Base-by-base conservation (phyloP, 1,139 yeast species). In the Zygosaccharomyces sapae region DNA sequence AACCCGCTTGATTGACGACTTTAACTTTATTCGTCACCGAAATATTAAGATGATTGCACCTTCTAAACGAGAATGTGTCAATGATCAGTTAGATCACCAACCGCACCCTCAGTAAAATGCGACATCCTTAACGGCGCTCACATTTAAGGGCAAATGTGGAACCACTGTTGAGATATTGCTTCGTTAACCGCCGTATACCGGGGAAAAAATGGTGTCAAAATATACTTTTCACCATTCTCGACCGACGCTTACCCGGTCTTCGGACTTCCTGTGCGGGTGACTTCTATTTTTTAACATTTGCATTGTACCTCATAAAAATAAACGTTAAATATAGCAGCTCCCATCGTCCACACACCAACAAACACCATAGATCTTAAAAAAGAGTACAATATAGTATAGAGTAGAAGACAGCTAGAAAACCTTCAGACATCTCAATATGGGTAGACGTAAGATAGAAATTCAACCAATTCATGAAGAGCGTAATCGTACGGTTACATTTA, bases 371-470 rank as follows among this genome's bases (percentile, higher is more conserved):
- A 27, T 27, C 31, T 10, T 27, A 12, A 10, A 10, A 27, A 27
- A 9, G 16, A 16, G 16, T 16, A 16, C 12, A 9, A 10, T 10
- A 27, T 10, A 9, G 12, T 10, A 10, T 10, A 7, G n/a, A 27
- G 12, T 5, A 27, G n/a, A 12, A 27, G 13, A 27, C 12, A 27
- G 31, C 12, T 4, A 27, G 31, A 5, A 4, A 27, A 16, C 16
- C 31, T 27, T 27, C 12, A 16, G 16, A 12, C 31, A 10, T 27
- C n/a, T 9, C 5, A 51, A 41, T 46, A 92, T 92, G 98, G 98
- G 98, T 45, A 83, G 98, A 74, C 84, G 97, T 71, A 92, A 92
- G 69, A 92, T 92, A 55, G 95, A 87, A 56, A 92, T 92, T 59
- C 82, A 86, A 67, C 97, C 97, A 41, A 81, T 92, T 52, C 74